Evolutionary conservation across 208 protist species (phyloP).

Genomic region (Kentomonas sorsogonicus): DNA sequence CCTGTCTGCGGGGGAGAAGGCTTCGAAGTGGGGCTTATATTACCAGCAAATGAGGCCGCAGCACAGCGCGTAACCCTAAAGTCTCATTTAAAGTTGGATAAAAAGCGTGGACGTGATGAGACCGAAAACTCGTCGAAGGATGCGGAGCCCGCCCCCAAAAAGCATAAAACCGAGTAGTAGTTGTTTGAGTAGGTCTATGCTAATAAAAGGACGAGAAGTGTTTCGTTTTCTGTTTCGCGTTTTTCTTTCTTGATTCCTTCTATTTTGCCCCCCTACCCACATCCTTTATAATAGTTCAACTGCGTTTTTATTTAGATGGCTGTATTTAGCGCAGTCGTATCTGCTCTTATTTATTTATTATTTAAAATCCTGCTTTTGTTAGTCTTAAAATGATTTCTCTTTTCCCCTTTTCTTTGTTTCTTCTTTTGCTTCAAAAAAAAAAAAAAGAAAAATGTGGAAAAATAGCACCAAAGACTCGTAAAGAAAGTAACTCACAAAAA

Average conservation of each 20-base stretch:
- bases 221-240: too few species aligned
- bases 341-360: neutral
- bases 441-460: conserved; percentile 1
- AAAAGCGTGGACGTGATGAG: conserved; percentile 34
- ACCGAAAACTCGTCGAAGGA: too few species aligned
- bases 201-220: too few species aligned
- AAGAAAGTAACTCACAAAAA: too few species aligned
- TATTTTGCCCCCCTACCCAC: too few species aligned
- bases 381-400: conserved; percentile 5
- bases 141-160: too few species aligned
- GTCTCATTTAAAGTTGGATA: conserved; percentile 13
- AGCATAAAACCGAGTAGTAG: too few species aligned
- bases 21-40: conserved; percentile 35
- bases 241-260: too few species aligned
- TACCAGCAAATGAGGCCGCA: conserved; percentile 25
- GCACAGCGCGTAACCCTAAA: conserved; percentile 23
- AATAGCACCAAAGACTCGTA: too few species aligned
- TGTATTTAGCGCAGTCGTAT: neutral
- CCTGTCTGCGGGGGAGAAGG: conserved; percentile 27
- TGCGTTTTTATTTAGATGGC: conserved; percentile 6
- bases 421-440: neutral
- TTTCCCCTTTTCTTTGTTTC: conserved; percentile 11
- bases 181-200: too few species aligned
- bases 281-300: too few species aligned
- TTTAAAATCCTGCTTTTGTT: conserved; percentile 11